phyloP scores from a whole-genome alignment of 2,329 filamentous ascomycete genomes.

The Sporothrix schenckii region DNA sequence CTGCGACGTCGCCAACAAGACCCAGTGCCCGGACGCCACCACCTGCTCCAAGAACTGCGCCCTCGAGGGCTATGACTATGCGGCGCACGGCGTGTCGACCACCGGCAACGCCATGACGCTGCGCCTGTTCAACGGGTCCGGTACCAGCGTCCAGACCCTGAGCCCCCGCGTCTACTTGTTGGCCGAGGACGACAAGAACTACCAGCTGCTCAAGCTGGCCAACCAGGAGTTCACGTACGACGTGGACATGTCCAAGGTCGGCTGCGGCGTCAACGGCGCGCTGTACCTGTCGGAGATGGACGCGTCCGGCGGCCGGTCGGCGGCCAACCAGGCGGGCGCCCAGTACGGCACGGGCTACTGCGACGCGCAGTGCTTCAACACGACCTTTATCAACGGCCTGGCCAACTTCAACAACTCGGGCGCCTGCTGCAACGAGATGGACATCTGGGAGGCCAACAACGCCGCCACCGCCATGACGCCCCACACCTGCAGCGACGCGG shows the following conservation, averaged over 20 bases:
- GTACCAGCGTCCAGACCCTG: not conserved
- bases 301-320: constrained; percentile 51
- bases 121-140: constrained; percentile 33
- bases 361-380: constrained; percentile 51
- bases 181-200: constrained; percentile 39
- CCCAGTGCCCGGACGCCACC: constrained; percentile 18
- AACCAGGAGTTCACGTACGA: constrained; percentile 67
- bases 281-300: constrained; percentile 58
- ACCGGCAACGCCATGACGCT: constrained; percentile 21
- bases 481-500: constrained; percentile 56
- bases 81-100: constrained; percentile 8
- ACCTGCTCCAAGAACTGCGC: constrained; percentile 17
- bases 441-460: constrained; percentile 65
- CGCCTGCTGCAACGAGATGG: constrained; percentile 62
- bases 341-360: constrained; percentile 60
- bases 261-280: constrained; percentile 62
- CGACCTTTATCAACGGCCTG: constrained; percentile 53
- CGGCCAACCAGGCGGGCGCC: constrained; percentile 51
- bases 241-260: constrained; percentile 63
- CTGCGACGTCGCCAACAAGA: constrained; percentile 32
- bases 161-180: constrained; percentile 44
- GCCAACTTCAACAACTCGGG: constrained; percentile 49
- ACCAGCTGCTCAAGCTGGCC: constrained; percentile 57
- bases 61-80: constrained; percentile 14
- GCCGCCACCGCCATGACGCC: constrained; percentile 62